Evolutionary conservation across 2,329 filamentous ascomycete species (phyloP).

Genomic region (Aulographum hederae): DNA sequence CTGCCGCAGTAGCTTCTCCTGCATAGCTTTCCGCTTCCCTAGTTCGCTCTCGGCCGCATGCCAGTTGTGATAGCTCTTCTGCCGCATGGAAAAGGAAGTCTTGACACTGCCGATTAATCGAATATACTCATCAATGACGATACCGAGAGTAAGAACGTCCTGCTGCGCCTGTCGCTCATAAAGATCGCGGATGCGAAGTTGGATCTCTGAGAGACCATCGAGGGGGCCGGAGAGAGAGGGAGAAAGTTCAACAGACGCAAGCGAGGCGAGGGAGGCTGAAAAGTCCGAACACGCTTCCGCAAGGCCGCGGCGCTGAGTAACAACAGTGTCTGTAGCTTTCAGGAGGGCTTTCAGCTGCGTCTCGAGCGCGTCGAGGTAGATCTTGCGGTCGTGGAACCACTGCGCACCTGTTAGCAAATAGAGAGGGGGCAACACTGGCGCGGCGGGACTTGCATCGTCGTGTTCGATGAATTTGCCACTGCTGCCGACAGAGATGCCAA

Average conservation of each 20-base stretch:
- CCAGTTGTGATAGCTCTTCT: constrained; percentile 93
- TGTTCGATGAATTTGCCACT: constrained; percentile 84
- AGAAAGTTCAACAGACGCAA: constrained; percentile 84
- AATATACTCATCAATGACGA: constrained; percentile 97
- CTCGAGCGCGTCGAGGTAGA: constrained; percentile 88
- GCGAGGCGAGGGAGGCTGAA: constrained; percentile 75
- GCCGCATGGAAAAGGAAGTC: constrained; percentile 75
- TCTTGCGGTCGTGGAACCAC: constrained; percentile 95
- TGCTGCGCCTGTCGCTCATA: constrained; percentile 96
- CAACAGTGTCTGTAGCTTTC: constrained; percentile 87
- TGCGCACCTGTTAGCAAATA: constrained; percentile 15
- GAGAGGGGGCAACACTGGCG: background rate
- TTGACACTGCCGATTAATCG: constrained; percentile 90
- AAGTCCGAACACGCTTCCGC: constrained; percentile 90
- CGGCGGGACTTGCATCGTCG: constrained; percentile 53
- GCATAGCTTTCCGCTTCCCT: constrained; percentile 69
- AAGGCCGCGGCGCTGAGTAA: constrained; percentile 79
- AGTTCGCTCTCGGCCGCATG: constrained; percentile 78
- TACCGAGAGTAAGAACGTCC: constrained; percentile 87
- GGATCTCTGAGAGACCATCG: constrained; percentile 80
- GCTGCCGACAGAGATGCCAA: constrained; percentile 62
- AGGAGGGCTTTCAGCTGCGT: constrained; percentile 77
- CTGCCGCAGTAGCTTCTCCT: constrained; percentile 89
- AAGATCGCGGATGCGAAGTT: constrained; percentile 82
- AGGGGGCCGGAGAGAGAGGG: constrained; percentile 74